Conservation (phyloP, 2,329 filamentous ascomycete species). For the Fusarium decemcellulare region DNA sequence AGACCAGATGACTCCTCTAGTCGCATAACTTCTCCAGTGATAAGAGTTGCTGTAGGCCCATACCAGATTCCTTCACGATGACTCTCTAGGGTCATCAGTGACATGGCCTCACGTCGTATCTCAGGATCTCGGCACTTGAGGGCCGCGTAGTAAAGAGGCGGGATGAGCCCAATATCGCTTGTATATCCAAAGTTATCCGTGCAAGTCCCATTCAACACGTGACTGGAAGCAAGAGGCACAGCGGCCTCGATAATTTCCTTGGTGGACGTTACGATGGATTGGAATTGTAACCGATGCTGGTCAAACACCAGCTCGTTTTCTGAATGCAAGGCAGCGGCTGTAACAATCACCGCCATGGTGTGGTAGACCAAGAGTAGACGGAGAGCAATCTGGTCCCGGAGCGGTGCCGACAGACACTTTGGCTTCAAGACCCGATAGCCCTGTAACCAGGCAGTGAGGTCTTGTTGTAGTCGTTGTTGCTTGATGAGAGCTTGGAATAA, state of each 20-base stretch:
- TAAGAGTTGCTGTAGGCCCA: constrained; percentile 10
- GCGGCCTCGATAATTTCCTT: not conserved
- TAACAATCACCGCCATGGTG: constrained; percentile 13
- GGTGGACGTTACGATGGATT: not conserved
- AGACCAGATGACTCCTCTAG: not conserved
- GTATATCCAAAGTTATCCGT: not conserved
- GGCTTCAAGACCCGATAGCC: not conserved
- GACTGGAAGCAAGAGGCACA: not conserved
- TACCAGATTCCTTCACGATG: constrained; percentile 15
- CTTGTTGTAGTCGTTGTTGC: constrained; percentile 6
- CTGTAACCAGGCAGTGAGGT: constrained; percentile 7
- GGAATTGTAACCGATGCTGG: constrained; percentile 2
- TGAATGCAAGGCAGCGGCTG: constrained; percentile 5
- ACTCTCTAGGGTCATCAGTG: not conserved
- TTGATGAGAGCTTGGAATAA: constrained; percentile 6
- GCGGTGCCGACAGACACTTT: not conserved
- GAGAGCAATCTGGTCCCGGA: constrained; percentile 1
- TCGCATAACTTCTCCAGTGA: constrained; percentile 10
- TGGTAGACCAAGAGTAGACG: constrained; percentile 6
- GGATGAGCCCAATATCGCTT: constrained; percentile 7
- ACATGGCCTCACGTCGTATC: constrained; percentile 7
- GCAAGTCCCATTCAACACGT: not conserved
- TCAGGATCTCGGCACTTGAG: constrained; percentile 7
- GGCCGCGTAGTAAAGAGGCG: constrained; percentile 11
- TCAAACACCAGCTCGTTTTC: constrained; percentile 7